Percentiles rank a stretch among this genome's conserved stretches.
Evolutionary conservation across 805 yeast genomes (phyloP).

Genomic region (Torulaspora quercuum): DNA sequence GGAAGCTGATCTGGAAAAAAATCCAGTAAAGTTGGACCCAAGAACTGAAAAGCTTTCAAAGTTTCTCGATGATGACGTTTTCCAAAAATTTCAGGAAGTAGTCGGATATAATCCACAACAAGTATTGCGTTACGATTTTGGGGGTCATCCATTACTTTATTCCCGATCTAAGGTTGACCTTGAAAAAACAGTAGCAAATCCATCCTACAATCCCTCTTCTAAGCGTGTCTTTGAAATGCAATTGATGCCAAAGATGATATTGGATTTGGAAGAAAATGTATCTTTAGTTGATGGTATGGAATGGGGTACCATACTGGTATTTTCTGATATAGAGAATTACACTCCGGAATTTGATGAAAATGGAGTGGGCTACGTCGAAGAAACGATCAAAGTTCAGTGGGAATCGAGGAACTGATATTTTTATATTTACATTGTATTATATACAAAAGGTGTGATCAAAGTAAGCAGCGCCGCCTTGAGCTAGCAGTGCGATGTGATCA

Average conservation of each 20-base stretch:
- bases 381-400: conserved; percentile 86
- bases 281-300: conserved; percentile 77
- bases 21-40: conserved; percentile 36
- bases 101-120: conserved; percentile 83
- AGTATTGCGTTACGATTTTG: conserved; percentile 78
- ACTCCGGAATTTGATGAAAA: conserved; percentile 54
- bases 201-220: conserved; percentile 59
- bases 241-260: conserved; percentile 88
- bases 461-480: too few relatives aligned
- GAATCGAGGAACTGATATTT: conserved; percentile 42
- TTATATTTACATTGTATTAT: too few relatives aligned
- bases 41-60: conserved; percentile 49
- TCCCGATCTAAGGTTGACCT: conserved; percentile 43
- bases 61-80: conserved; percentile 68
- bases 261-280: conserved; percentile 63
- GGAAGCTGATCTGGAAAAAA: conserved; percentile 30
- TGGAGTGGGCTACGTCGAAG: conserved; percentile 76
- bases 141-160: conserved; percentile 74
- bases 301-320: conserved; percentile 92
- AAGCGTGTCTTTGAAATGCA: conserved; percentile 76
- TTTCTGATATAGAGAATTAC: conserved; percentile 68
- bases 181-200: conserved; percentile 49
- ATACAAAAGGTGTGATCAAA: conserved; percentile 16
- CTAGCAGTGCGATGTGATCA: too few relatives aligned
- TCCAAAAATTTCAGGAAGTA: conserved; percentile 71